Percentiles rank a stretch among this genome's conserved stretches.
Evolutionary conservation across 2,329 filamentous ascomycete species (phyloP).

Genomic region (Fusarium ambrosium): DNA sequence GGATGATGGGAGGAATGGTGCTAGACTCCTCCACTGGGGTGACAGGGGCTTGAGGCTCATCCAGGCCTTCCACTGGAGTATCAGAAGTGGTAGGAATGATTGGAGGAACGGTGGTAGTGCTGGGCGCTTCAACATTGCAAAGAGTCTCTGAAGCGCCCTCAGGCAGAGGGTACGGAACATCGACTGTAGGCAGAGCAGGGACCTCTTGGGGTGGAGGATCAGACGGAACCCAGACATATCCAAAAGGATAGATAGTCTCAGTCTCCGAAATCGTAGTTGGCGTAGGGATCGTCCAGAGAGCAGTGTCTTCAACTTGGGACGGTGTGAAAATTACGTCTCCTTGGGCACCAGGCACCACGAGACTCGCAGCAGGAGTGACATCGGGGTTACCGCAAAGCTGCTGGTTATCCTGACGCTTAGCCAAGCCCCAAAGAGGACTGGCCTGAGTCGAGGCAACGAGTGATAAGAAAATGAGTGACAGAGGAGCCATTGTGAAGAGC

Average conservation of each 20-base stretch:
- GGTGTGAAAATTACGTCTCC: constrained; percentile 23
- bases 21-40: background rate
- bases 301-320: constrained; percentile 16
- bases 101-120: background rate
- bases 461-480: constrained; percentile 9
- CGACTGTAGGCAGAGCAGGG: background rate
- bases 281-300: constrained; percentile 13
- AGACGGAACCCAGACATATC: constrained; percentile 23
- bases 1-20: background rate
- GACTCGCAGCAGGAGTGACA: constrained; percentile 5
- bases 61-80: background rate
- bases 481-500: constrained; percentile 11
- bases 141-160: background rate
- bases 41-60: background rate
- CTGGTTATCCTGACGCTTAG: constrained; percentile 5
- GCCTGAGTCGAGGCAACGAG: constrained; percentile 14
- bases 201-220: constrained; percentile 6
- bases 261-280: constrained; percentile 10
- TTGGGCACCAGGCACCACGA: constrained; percentile 17
- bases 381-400: constrained; percentile 15
- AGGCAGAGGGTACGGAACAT: background rate
- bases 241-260: constrained; percentile 22
- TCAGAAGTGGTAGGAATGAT: background rate
- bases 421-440: constrained; percentile 7
- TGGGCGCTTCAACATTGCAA: background rate